Evolutionary conservation across 148 eudicot genomes (phyloP).

Genomic region (Arctostaphylos glauca): DNA sequence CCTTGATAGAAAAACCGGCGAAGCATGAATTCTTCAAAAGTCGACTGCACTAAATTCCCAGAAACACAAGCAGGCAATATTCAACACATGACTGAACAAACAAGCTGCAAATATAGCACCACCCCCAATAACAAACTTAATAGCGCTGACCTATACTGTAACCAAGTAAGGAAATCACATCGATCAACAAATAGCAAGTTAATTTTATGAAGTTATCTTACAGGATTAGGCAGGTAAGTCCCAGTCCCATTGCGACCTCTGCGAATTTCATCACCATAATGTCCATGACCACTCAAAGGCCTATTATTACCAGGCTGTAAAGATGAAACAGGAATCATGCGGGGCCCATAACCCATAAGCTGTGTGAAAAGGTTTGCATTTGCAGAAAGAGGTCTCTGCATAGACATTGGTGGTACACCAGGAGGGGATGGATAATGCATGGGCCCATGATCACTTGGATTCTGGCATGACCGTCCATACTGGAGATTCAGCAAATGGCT

Average conservation of each 20-base stretch:
- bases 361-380: conserved; percentile 26
- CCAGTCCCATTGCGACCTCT: conserved; percentile 57
- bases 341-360: conserved; percentile 33
- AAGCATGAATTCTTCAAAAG: conserved; percentile 4
- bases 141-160: neutral
- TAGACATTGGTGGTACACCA: conserved; percentile 33
- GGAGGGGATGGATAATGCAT: conserved; percentile 30
- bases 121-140: neutral
- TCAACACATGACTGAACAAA: neutral
- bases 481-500: conserved; percentile 59
- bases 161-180: neutral
- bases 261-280: conserved; percentile 33
- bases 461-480: conserved; percentile 55
- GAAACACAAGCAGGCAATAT: conserved; percentile 6
- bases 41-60: neutral
- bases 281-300: conserved; percentile 32
- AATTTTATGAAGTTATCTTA: conserved; percentile 21
- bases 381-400: conserved; percentile 31
- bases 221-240: conserved; percentile 61
- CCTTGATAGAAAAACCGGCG: neutral
- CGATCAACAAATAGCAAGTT: neutral
- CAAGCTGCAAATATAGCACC: neutral
- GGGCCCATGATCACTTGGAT: conserved; percentile 30
- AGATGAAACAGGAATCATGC: conserved; percentile 35
- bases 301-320: conserved; percentile 33